Evolutionary conservation across 176 grass and related monocot genomes (phyloP), one percentile per base, ranked within the genome.

Genomic region (Rhynchospora breviuscula): DNA sequence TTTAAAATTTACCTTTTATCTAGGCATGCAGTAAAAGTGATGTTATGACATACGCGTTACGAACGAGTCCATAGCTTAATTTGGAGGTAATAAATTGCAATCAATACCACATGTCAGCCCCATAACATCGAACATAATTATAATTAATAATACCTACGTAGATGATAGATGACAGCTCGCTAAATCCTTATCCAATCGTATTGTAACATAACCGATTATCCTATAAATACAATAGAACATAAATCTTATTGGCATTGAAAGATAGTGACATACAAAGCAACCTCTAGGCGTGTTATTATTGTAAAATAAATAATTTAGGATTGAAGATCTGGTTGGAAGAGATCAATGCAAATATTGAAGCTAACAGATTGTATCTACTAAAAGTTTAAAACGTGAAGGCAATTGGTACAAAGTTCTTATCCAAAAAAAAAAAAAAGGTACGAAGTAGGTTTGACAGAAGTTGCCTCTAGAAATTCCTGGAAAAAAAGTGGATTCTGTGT

Each of bases 371-470:
- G 70, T 74, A 74, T 46, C 70, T 29, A 29, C 26, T 29, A 29
- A n/a, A n/a, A n/a, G n/a, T n/a, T n/a, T n/a, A n/a, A 71, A 71
- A 61, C 7, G 12, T 80, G 56, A 80, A 62, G 56, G 54, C 29
- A 45, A 59, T 80, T 80, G 74, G 67, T 46, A 15, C 1, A 72
- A 31, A 54, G 26, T 29, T 29, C 26, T 29, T 29, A 29, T 29
- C 26, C 26, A 29, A 29, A 29, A 29, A 29, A 29, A 29, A 29
- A 29, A 29, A 29, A 29, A 29, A 29, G 74, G 33, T 46, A 7
- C 1, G 45, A 31, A 54, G n/a, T 79, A 79, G 74, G 74, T 79
- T 79, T 47, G 78, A 81, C 8, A 45, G 10, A 81, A 63, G 25
- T 35, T 12, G 8, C 0, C 25, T 59, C 2, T 62, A 46, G 78